Conservation (phyloP, 176 grass and related monocot species). For the Tuctoria greenei region DNA sequence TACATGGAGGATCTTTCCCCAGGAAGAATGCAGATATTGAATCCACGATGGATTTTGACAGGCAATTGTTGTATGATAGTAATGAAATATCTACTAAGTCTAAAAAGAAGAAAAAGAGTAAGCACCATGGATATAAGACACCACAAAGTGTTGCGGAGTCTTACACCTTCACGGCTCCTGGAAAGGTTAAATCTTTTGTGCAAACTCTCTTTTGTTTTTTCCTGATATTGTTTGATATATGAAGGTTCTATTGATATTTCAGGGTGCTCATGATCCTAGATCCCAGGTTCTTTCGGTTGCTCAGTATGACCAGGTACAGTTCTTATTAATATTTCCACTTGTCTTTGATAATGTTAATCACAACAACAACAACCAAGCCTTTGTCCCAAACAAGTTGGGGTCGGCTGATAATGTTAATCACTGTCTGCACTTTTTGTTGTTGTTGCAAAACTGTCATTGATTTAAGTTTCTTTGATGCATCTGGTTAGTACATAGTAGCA, state of each 20-base stretch:
- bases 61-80: conserved; percentile 59
- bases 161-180: conserved; percentile 53
- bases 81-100: conserved; percentile 70
- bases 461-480: too few relatives aligned
- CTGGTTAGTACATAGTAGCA: too few relatives aligned
- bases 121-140: conserved; percentile 57
- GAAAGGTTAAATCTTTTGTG: conserved; percentile 63
- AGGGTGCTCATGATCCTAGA: conserved; percentile 68
- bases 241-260: conserved; percentile 56
- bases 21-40: conserved; percentile 88
- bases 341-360: conserved; percentile 25
- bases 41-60: conserved; percentile 71
- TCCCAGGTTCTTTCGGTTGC: conserved; percentile 47
- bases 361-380: too few relatives aligned
- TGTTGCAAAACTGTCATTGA: too few relatives aligned
- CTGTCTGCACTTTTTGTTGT: not conserved
- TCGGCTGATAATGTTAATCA: not conserved
- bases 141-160: conserved; percentile 53
- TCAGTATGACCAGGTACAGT: too few relatives aligned
- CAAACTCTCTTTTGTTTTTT: conserved; percentile 22
- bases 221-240: conserved; percentile 33
- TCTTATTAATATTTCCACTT: conserved; percentile 35
- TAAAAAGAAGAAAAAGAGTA: conserved; percentile 95
- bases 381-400: too few relatives aligned
- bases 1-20: conserved; percentile 60